A percentile compares a stretch with the other conserved stretches of the same genome.
Evolutionary conservation across 225 moss, liverwort and hornwort species (phyloP).

Genomic region (Bryoerythrophyllum caledonicum): DNA sequence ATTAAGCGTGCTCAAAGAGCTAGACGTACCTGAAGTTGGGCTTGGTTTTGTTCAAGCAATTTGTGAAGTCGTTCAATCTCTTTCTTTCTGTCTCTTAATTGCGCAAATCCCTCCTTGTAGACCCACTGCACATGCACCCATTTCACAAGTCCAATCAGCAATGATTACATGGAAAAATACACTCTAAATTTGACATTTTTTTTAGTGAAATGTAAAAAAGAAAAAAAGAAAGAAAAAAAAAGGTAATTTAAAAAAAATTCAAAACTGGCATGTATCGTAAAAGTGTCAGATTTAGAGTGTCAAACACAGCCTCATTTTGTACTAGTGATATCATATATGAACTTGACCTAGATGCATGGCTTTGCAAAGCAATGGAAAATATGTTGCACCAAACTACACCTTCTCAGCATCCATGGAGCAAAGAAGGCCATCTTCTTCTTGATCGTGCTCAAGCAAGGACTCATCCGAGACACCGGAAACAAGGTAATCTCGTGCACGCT

Average conservation of each 20-base stretch:
- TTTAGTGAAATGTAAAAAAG: no score
- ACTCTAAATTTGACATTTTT: no score
- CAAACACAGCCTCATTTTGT: no score
- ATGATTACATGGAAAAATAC: no score
- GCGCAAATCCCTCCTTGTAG: conserved; percentile 62
- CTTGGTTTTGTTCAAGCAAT: conserved; percentile 56
- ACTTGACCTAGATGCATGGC: no score
- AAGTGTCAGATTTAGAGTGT: no score
- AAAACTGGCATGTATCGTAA: no score
- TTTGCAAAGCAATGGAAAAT: no score
- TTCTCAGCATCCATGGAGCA: conserved; percentile 62
- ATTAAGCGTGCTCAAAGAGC: neutral
- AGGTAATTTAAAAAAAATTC: no score
- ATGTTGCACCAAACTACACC: conserved; percentile 32
- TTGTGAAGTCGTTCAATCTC: conserved; percentile 61
- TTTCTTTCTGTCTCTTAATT: conserved; percentile 57
- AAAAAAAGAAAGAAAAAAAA: no score
- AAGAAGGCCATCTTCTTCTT: conserved; percentile 50
- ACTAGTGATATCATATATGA: no score
- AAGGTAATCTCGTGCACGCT: conserved; percentile 54
- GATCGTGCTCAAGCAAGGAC: conserved; percentile 30
- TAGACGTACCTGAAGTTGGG: conserved; percentile 46
- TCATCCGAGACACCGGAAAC: conserved; percentile 24
- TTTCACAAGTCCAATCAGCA: neutral
- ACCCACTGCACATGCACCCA: conserved; percentile 22